phyloP scores from a whole-genome alignment of 2,329 filamentous ascomycete species.

The Davidsoniella australis region DNA sequence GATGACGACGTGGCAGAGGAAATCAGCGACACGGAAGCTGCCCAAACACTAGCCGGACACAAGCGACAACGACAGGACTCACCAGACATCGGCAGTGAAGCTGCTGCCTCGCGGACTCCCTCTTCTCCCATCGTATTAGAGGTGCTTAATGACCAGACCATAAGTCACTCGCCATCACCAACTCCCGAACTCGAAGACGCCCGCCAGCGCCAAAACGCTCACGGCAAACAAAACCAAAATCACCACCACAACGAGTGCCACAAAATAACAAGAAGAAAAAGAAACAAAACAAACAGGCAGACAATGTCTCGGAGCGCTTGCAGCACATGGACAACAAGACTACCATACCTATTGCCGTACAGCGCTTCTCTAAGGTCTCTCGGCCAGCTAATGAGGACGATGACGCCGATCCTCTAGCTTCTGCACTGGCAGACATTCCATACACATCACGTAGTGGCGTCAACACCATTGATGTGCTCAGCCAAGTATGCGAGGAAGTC shows the following conservation, averaged over 20 bases:
- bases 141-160: background rate
- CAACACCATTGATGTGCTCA: conserved; percentile 44
- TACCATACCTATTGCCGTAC: conserved; percentile 38
- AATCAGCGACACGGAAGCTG: conserved; percentile 23
- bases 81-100: background rate
- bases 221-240: conserved; percentile 13
- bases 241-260: background rate
- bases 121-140: background rate
- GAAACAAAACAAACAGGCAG: conserved; percentile 12
- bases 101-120: background rate
- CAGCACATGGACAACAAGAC: conserved; percentile 12
- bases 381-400: conserved; percentile 17
- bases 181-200: conserved; percentile 15
- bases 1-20: conserved; percentile 26
- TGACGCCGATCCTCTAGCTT: conserved; percentile 25
- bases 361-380: conserved; percentile 37
- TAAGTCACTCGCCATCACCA: background rate
- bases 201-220: conserved; percentile 13
- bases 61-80: conserved; percentile 19
- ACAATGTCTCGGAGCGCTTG: conserved; percentile 2
- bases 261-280: conserved; percentile 14
- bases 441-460: conserved; percentile 37
- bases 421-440: conserved; percentile 34
- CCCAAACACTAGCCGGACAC: conserved; percentile 14
- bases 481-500: conserved; percentile 44